A percentile compares a stretch with the other conserved stretches of the same genome.
These are phyloP conservation scores for Macadamia tetraphylla DNA, from an alignment of 164 flowering plant genomes.

Conservation along the genomic window DNA sequence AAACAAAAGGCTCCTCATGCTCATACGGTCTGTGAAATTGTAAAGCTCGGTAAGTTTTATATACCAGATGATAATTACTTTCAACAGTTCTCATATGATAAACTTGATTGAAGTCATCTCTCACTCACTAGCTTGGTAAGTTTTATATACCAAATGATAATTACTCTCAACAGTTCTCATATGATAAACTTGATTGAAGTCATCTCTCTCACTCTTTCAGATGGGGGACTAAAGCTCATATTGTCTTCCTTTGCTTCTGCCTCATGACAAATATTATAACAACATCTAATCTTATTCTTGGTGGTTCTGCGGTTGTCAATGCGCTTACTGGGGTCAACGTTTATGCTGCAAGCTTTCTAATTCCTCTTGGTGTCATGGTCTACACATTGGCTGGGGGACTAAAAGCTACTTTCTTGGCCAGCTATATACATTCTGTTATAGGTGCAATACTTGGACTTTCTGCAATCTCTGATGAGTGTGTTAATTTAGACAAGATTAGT, in stretches of 20 bases:
- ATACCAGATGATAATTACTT: no score
- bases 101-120: no score
- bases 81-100: no score
- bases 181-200: neutral
- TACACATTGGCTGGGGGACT: conserved; percentile 95
- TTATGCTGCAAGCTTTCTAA: conserved; percentile 92
- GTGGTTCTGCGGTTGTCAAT: conserved; percentile 97
- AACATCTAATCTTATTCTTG: conserved; percentile 95
- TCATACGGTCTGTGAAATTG: conserved; percentile 94
- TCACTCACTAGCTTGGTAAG: no score
- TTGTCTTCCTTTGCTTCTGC: conserved; percentile 81
- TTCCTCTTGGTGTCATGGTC: conserved; percentile 89
- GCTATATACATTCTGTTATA: conserved; percentile 91
- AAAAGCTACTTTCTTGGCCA: conserved; percentile 96
- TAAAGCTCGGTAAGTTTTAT: conserved; percentile 63
- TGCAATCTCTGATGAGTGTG: neutral
- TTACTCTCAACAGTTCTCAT: neutral
- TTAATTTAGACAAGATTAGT: no score
- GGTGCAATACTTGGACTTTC: conserved; percentile 31
- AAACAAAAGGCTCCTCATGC: conserved; percentile 96
- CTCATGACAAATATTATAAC: conserved; percentile 87
- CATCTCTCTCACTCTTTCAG: conserved; percentile 26
- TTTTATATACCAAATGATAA: no score
- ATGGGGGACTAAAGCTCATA: conserved; percentile 88
- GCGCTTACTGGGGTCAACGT: conserved; percentile 94